These are phyloP conservation scores for Helminthosporium solani DNA, from an alignment of 2,329 filamentous ascomycete species.

Conservation along the genomic window DNA sequence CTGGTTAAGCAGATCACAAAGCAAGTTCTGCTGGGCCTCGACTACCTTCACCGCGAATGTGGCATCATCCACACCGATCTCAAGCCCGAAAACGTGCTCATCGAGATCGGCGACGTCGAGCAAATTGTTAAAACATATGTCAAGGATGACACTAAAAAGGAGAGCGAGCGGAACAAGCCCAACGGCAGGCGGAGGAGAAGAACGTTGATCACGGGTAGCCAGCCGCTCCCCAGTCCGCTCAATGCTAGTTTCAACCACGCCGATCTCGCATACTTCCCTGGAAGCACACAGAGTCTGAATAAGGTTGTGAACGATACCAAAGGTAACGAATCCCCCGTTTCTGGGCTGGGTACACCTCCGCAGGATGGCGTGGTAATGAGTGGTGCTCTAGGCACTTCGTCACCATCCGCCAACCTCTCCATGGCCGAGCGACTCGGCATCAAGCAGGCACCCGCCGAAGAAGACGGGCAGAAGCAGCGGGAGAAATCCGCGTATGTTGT, in stretches of 20 bases:
- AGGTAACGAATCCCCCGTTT: slow-evolving; percentile 57
- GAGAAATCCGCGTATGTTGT: slow-evolving; percentile 87
- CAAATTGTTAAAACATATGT: slow-evolving; percentile 97
- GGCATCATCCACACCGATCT: slow-evolving; percentile 98
- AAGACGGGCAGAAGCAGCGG: slow-evolving; percentile 68
- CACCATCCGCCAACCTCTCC: slow-evolving; percentile 50
- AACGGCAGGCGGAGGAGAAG: slow-evolving; percentile 87
- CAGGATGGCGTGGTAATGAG: slow-evolving; percentile 55
- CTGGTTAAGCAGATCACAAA: slow-evolving; percentile 99
- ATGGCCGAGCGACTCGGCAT: slow-evolving; percentile 61
- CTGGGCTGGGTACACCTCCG: slow-evolving; percentile 43
- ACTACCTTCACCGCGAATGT: slow-evolving; percentile 96
- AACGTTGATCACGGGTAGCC: slow-evolving; percentile 94
- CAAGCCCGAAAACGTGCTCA: slow-evolving; percentile 96
- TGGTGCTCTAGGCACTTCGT: slow-evolving; percentile 54
- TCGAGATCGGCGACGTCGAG: slow-evolving; percentile 98
- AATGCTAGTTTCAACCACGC: slow-evolving; percentile 85
- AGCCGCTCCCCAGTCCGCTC: slow-evolving; percentile 90
- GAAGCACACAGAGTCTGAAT: slow-evolving; percentile 71
- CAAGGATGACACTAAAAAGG: slow-evolving; percentile 70
- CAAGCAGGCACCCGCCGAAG: slow-evolving; percentile 53
- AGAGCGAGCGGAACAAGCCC: slow-evolving; percentile 83
- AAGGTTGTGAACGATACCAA: slow-evolving; percentile 73
- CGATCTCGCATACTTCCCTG: slow-evolving; percentile 64
- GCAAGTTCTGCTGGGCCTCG: slow-evolving; percentile 90